These are phyloP conservation scores for Trypanosoma mega DNA, from an alignment of 208 protist genomes.

Conservation along the genomic window DNA sequence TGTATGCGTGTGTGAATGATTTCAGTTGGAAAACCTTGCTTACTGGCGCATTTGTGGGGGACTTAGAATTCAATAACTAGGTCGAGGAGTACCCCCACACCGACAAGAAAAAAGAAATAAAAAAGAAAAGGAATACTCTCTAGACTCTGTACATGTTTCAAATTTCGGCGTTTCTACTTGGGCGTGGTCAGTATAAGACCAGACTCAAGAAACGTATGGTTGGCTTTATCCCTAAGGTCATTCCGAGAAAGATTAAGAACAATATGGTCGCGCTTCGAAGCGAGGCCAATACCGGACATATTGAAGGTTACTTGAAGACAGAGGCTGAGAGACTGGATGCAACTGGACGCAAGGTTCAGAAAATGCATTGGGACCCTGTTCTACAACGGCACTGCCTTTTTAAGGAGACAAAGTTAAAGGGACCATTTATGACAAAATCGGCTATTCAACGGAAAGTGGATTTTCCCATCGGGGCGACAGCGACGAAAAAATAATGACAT, in stretches of 20 bases:
- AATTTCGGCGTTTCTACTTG: conserved; percentile 30
- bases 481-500: conserved; percentile 13
- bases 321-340: conserved; percentile 71
- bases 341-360: conserved; percentile 77
- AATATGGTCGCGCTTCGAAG: conserved; percentile 80
- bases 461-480: conserved; percentile 41
- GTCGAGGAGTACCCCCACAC: too few relatives aligned
- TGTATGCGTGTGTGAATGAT: too few relatives aligned
- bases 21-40: too few relatives aligned
- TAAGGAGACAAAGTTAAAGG: conserved; percentile 78
- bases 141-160: conserved; percentile 37
- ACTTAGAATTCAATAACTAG: too few relatives aligned
- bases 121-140: conserved; percentile 10
- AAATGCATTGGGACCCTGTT: conserved; percentile 75
- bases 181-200: conserved; percentile 85
- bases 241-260: conserved; percentile 81
- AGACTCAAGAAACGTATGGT: conserved; percentile 88
- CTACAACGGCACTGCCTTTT: conserved; percentile 76
- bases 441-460: conserved; percentile 60
- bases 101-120: conserved; percentile 1
- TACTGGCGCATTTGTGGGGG: too few relatives aligned
- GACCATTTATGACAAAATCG: conserved; percentile 80
- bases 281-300: conserved; percentile 82
- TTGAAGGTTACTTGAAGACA: conserved; percentile 84
- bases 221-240: conserved; percentile 81